Conservation (phyloP, 2,329 filamentous ascomycete species). For the Penicillium sp. region DNA sequence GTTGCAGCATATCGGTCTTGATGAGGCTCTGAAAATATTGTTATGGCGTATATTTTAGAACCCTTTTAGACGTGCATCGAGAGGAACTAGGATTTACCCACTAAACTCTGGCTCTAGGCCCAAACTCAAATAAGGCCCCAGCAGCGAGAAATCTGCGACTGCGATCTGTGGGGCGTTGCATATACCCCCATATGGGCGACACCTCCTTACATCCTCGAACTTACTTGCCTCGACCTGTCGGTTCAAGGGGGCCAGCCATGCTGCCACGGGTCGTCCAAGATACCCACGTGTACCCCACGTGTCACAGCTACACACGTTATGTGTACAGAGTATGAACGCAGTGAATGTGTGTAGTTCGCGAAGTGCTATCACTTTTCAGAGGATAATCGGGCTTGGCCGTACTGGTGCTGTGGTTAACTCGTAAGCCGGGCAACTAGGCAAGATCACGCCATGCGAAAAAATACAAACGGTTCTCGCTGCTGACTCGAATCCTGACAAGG, state of each 20-base stretch:
- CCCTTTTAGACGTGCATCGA: neutral
- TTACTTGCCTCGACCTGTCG: neutral
- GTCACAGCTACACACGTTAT: neutral
- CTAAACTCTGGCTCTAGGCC: neutral
- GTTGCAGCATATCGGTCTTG: no score
- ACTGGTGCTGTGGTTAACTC: no score
- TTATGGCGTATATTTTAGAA: no score
- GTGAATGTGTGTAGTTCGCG: no score
- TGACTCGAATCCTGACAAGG: neutral
- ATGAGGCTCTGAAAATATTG: neutral
- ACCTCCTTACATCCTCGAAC: neutral
- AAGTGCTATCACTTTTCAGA: neutral
- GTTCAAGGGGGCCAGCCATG: neutral
- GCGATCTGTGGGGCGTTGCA: no score
- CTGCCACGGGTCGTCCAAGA: neutral
- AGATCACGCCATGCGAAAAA: neutral
- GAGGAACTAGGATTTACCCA: neutral
- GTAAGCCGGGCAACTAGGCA: neutral
- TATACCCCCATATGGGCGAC: neutral
- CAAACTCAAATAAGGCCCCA: neutral
- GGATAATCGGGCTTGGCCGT: neutral
- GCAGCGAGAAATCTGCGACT: neutral
- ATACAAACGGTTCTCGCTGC: neutral
- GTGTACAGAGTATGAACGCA: no score
- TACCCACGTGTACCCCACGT: neutral